Base-by-base conservation (phyloP, 306 rosid genomes). In the Oemleria cerasiformis region DNA sequence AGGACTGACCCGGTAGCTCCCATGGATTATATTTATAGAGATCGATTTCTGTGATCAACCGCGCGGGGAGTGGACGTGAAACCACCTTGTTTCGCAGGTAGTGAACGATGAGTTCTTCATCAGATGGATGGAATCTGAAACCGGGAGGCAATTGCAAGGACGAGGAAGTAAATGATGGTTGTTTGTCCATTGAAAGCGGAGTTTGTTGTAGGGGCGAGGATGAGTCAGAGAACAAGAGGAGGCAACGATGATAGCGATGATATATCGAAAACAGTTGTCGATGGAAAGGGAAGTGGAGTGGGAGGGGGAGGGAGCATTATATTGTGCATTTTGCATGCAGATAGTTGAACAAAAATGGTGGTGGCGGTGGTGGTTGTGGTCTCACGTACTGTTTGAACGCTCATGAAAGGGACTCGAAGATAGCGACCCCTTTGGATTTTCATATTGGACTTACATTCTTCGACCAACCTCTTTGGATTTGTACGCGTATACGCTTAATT, bases 81-180 rank as follows among this genome's bases (percentile, higher is more conserved):
- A 79, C 72, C 77, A 81, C 82, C 75, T 78, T 88, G 65, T 81
- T 86, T 50, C 75, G 78, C 74, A 92, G 69, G 85, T 92, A 90
- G 70, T 92, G 87, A 74, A 86, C 87, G 65, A 92, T 75, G 80
- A 92, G 98, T 73, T 92, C 98, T 43, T 90, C 90, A 72, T 92
- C 98, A 36, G 98, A 83, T 4, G 96, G 96, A 68, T 87, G 88
- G 77, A 92, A 92, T 65, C 96, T 80, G 75, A 92, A 92, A 42
- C 96, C 98, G 0, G 96, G 91, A 23, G 98, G 98, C 44, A 90
- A 76, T 8, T 34, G 79, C 80, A 79, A 70, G 80, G 23, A 48
- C 15, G 70, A 39, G 25, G 63, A 15, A 30, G 50, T 10, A 16
- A 51, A 59, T 36, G n/a, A 70, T 0, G 55, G 49, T 63, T 73